These are phyloP conservation scores for Russula vinacea DNA, from an alignment of 768 basidiomycete genomes.

Conservation along the genomic window DNA sequence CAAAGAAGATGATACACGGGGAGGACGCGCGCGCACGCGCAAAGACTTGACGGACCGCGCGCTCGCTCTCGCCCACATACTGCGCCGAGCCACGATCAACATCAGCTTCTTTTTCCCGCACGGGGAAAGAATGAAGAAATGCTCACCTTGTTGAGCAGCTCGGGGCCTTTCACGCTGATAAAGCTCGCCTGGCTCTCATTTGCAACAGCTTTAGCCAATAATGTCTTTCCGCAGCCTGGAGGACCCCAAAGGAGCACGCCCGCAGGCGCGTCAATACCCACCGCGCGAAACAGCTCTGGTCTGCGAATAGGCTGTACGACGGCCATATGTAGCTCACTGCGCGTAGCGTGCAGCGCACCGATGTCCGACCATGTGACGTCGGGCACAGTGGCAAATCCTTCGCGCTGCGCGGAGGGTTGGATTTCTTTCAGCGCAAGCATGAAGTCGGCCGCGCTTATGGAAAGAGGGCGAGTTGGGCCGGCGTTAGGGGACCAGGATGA, in stretches of 20 bases:
- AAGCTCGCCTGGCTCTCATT: conserved; percentile 96
- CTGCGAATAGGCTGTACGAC: conserved; percentile 92
- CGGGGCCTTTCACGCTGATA: conserved; percentile 97
- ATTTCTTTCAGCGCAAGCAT: conserved; percentile 75
- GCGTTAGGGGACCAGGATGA: conserved; percentile 77
- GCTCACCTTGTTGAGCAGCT: conserved; percentile 89
- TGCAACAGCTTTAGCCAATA: conserved; percentile 97
- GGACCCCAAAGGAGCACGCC: conserved; percentile 99
- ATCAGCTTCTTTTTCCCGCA: neutral
- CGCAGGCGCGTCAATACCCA: conserved; percentile 88
- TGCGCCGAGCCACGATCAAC: conserved; percentile 36
- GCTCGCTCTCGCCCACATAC: conserved; percentile 97
- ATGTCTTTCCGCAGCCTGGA: conserved; percentile 95
- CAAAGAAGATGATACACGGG: conserved; percentile 94
- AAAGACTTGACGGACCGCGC: conserved; percentile 93
- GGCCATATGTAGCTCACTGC: conserved; percentile 95
- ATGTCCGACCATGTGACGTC: conserved; percentile 94
- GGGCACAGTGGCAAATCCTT: conserved; percentile 96
- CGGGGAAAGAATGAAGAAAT: neutral
- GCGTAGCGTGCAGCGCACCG: conserved; percentile 80
- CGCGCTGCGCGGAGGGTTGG: conserved; percentile 94
- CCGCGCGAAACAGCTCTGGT: conserved; percentile 82
- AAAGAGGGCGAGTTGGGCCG: conserved; percentile 73
- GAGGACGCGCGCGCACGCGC: conserved; percentile 89
- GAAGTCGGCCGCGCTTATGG: conserved; percentile 82